phyloP scores from a whole-genome alignment of 148 eudicot species.

The Tetragonia tetragonoides region DNA sequence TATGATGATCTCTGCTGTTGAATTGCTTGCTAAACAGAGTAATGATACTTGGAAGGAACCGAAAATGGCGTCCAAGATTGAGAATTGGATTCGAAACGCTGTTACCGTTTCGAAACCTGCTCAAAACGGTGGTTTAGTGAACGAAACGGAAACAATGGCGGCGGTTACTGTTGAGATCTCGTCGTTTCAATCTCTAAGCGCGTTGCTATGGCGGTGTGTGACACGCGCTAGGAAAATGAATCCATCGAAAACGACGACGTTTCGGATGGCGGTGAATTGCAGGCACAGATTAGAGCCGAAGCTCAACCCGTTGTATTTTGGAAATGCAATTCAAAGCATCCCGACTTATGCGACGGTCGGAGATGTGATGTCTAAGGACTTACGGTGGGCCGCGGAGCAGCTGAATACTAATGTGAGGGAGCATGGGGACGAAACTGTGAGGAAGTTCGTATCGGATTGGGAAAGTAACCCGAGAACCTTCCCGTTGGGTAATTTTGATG shows the following conservation, averaged over 20 bases:
- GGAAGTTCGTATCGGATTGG: conserved; percentile 52
- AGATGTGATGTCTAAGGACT: conserved; percentile 43
- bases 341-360: conserved; percentile 62
- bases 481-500: conserved; percentile 84
- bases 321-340: conserved; percentile 88
- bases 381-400: conserved; percentile 83
- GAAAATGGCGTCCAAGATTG: conserved; percentile 28
- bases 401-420: conserved; percentile 53
- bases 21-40: conserved; percentile 57
- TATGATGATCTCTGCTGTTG: conserved; percentile 30
- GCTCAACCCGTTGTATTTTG: conserved; percentile 62
- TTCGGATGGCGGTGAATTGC: conserved; percentile 88
- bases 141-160: conserved; percentile 22
- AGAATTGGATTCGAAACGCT: conserved; percentile 40
- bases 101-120: conserved; percentile 30
- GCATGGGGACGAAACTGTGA: conserved; percentile 48
- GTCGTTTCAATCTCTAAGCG: conserved; percentile 69
- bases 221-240: conserved; percentile 67
- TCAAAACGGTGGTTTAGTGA: background rate
- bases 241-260: conserved; percentile 48
- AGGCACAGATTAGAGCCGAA: conserved; percentile 73
- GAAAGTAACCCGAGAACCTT: conserved; percentile 75
- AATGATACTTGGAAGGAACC: conserved; percentile 46
- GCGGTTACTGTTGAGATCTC: conserved; percentile 49
- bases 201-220: conserved; percentile 71